Base-by-base conservation (phyloP, 192 early-diverging fungal genomes). In the Coemansia sp. region DNA sequence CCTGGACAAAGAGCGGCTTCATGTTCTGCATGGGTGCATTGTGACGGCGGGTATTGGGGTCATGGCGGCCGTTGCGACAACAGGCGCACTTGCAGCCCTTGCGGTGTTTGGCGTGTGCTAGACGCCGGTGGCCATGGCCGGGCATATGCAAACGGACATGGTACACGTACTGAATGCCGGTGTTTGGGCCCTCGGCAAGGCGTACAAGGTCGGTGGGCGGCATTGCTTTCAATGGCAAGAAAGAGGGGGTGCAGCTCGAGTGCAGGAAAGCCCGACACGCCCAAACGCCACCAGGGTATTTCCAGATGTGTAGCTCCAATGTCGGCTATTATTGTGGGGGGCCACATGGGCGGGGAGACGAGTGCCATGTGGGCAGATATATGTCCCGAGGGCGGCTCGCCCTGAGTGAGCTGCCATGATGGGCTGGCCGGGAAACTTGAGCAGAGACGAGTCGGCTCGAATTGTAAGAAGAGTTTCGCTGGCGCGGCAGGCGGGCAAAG, bases 121-220 rank as follows among this genome's bases (percentile, higher is more conserved):
- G 34, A 25, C 41, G 27, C 3, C 46, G 5, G 21, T 34, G 11
- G 46, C 25, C 41, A 44, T 9, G 41, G 28, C 10, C 16, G 23
- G 18, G n/a, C n/a, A 17, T 44, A 22, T 17, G 14, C 10, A 44
- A n/a, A 17, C 10, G 22, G 25, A 18, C 29, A 14, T 3, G 36
- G 16, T 30, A 28, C 26, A 49, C 38, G 26, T 0, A 25, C 38
- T 17, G 38, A 25, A 38, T 29, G 25, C 11, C 25, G 28, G 37
- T 44, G 28, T 21, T 27, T 41, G 30, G 7, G 16, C 7, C 16
- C 20, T 26, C 35, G 13, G 11, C 14, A 18, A 14, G 19, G 19
- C 12, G 35, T 4, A 19, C 11, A 31, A 31, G 43, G 21, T 56
- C 53, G 5, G 56, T 21, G 10, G 65, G 65, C 4, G 58, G 58